These are phyloP conservation scores for Scutellaria galericulata DNA, from an alignment of 257 asterid genomes.

Conservation along the genomic window DNA sequence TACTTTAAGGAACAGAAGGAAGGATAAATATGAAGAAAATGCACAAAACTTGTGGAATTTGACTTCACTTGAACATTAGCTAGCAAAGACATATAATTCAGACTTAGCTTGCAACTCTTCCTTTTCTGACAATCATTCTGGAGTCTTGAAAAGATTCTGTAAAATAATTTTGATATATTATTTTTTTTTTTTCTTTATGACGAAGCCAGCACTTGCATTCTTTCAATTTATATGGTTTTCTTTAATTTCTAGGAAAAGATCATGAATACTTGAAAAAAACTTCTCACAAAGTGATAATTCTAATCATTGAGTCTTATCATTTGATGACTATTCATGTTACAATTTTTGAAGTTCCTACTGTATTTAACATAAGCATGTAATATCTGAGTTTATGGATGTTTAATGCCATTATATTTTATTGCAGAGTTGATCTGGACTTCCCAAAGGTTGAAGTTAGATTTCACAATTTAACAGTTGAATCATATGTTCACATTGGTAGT, in stretches of 20 bases:
- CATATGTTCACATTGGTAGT: constrained; percentile 80
- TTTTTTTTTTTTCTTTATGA: neutral
- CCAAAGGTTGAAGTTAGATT: constrained; percentile 94
- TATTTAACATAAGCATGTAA: constrained; percentile 8
- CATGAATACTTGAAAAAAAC: neutral
- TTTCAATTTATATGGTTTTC: neutral
- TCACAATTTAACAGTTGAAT: constrained; percentile 68
- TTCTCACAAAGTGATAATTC: neutral
- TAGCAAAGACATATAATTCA: constrained; percentile 5
- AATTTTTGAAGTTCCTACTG: neutral
- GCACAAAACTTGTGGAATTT: neutral
- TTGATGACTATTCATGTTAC: neutral
- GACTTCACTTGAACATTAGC: neutral
- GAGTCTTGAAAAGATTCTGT: neutral
- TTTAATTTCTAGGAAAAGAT: constrained; percentile 14
- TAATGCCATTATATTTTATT: constrained; percentile 33
- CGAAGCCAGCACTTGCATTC: constrained; percentile 7
- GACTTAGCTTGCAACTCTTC: neutral
- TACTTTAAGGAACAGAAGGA: neutral
- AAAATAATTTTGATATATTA: neutral
- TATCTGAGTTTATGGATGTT: constrained; percentile 17
- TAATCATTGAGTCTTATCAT: neutral
- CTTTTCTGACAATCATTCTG: neutral
- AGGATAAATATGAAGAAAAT: neutral
- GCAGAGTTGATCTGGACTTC: constrained; percentile 89